These are phyloP conservation scores for Saitozyma podzolica DNA, from an alignment of 768 basidiomycete species.

Conservation along the genomic window DNA sequence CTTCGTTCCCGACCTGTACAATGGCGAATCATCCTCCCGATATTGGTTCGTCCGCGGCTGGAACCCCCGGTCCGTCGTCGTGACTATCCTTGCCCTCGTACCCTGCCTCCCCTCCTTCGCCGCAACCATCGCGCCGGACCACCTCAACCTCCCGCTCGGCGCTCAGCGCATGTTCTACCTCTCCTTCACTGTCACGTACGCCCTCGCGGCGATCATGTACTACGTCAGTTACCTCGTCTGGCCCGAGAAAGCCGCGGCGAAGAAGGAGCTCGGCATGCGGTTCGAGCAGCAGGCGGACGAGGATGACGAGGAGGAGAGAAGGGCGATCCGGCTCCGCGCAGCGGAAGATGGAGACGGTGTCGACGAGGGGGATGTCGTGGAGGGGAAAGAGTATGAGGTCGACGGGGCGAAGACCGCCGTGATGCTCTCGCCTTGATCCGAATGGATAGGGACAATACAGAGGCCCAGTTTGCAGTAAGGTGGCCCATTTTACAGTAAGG, in stretches of 20 bases:
- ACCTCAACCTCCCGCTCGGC: slow-evolving; percentile 5
- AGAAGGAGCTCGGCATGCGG: slow-evolving; percentile 5
- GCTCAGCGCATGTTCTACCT: slow-evolving; percentile 22
- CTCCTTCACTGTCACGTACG: slow-evolving; percentile 24
- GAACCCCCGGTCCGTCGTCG: slow-evolving; percentile 15
- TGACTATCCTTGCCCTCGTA: slow-evolving; percentile 18
- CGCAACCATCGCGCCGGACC: slow-evolving; percentile 12
- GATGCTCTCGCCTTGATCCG: too few species aligned
- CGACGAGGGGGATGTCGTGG: too few species aligned
- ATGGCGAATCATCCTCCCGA: slow-evolving; percentile 4
- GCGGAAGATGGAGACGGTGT: too few species aligned
- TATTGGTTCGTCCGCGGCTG: slow-evolving; percentile 21
- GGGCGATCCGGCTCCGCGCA: too few species aligned
- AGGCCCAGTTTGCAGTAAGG: too few species aligned
- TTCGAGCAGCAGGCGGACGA: slow-evolving; percentile 22
- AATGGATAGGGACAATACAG: too few species aligned
- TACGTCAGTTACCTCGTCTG: slow-evolving; percentile 14
- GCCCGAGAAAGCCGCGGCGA: slow-evolving; percentile 18
- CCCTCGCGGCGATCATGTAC: slow-evolving; percentile 14
- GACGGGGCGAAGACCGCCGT: too few species aligned
- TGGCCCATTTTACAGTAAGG: too few species aligned
- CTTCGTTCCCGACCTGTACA: slow-evolving; percentile 68
- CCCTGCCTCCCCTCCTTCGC: slow-evolving; percentile 25
- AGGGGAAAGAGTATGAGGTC: too few species aligned
- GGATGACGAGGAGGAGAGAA: slow-evolving; percentile 20